Base-by-base conservation (phyloP, 345 rosid species). In the Turritis glabra region DNA sequence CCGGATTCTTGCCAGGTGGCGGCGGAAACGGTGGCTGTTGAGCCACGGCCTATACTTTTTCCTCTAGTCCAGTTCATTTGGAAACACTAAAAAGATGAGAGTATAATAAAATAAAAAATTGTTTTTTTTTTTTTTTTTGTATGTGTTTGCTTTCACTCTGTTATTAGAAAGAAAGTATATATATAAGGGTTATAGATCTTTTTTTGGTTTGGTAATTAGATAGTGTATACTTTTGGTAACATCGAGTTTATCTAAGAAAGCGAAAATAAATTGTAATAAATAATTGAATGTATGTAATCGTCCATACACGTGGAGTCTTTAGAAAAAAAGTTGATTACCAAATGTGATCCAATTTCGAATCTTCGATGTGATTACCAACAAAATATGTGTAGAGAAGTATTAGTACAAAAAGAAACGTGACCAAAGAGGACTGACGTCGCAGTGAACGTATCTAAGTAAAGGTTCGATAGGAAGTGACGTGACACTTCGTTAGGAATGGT, bases 11-110 rank as follows among this genome's bases (percentile, higher is more conserved):
- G 62, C 30, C 82, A 68, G 32, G 82, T 77, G 66, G 93, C 91
- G 26, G 85, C 63, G 61, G 84, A 87, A 14, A 89, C 96, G 77
- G 86, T 73, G 82, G 93, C 93, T 0, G 93, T 78, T 62, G 97
- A 88, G 83, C 93, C 91, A 23, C 57, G 81, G 82, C 97, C 97
- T 57, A 91, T 57, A 23, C 66, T 43, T 61, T 61, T 84, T 58
- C 88, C 89, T 76, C 91, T 84, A 3, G 83, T 89, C 95, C 97
- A 91, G 52, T 81, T 80, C 91, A 87, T 90, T 63, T 38, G 76
- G 76, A 64, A 50, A 35, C n/a, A n/a, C n/a, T n/a, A 21, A 13
- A 54, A 48, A 12, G 52, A 51, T 74, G 37, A 37, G 13, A 51
- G 22, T 13, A 30, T 59, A 21, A 11, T 1, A 44, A 5, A 32